Evolutionary conservation across 2,329 filamentous ascomycete species (phyloP), one percentile per base, ranked within the genome.

Genomic region (Blastomyces emzantsi): DNA sequence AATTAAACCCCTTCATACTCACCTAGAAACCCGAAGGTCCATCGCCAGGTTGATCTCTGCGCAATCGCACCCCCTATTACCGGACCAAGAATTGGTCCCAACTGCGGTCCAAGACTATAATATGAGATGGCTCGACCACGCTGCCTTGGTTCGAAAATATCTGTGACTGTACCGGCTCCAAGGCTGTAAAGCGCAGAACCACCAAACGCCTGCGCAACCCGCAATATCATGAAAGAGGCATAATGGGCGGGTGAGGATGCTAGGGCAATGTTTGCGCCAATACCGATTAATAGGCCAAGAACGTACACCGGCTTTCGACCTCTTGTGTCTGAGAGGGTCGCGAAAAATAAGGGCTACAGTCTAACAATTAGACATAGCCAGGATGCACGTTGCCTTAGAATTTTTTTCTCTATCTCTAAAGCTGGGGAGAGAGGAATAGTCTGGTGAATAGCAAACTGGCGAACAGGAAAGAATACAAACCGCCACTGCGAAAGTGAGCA

Each of bases 71-170:
- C 78, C 4, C 78, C 79, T 2, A 80, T 68, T 0, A 79, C 66
- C 0, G 79, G 79, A 0, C 79, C 79, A 0, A 80, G 66, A 0
- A 80, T 73, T 1, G 78, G 79, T 1, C 79, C 78, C 2, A 79
- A 70, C 15, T 80, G 75, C 4, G 78, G 78, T 0, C 78, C 78
- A 45, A 81, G 69, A 8, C 79, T 69, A 60, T 80, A 79, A 56
- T 75, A 73, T 2, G 76, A 74, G 69, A 81, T 74, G 47, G 76
- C 72, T 11, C 73, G 74, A 7, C 73, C 79, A 30, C 79, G 71
- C 25, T 70, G 72, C 52, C 75, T 71, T 2, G 76, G 77, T 64
- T 75, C 75, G 1, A 71, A 73, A 13, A 77, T 73, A 69, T 80
- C 78, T 36, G 76, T 75, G 4, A 80, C 73, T 6, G 77, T 79